Base-by-base conservation (phyloP, 1,284 basidiomycete species). In the Cutaneotrichosporon cavernicola region DNA sequence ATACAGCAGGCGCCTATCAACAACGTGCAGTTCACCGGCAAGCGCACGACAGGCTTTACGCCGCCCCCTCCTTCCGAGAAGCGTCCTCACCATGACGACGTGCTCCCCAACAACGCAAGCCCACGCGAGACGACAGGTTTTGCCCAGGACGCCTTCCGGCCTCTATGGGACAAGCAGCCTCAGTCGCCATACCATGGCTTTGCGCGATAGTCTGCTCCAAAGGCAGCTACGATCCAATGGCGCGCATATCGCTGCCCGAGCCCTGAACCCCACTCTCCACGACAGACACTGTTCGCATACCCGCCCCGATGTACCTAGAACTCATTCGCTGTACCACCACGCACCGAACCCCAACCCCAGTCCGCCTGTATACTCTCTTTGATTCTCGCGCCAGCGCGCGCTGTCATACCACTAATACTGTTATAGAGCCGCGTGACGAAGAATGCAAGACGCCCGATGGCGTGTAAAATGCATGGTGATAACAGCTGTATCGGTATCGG, bases 91-190 rank as follows among this genome's bases (percentile, higher is more conserved):
- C 73, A 74, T 60, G 65, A 71, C 47, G 56, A 63, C 32, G 73
- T 74, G 14, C 65, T 74, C 26, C 72, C 72, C 16, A 56, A 68
- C n/a, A 68, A 66, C 51, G 73, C 73, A 14, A 71, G 68, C 38
- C 73, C 74, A n/a, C 69, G 67, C 46, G 69, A 74, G 56, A 66
- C 71, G 1, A 71, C 65, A 8, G 75, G 74, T 6, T 78, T 78
- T 56, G 66, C 67, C 0, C 70, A 74, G 40, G 76, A 78, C 65
- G 76, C 76, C 2, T 78, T 78, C 69, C 72, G 69, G 52, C 74
- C 75, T 0, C 67, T 78, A 0, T 76, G 72, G 72, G 69, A 71
- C 38, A 56, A 65, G 56, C 46, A 65, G 61, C 40, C 40, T 2
- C 53, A 64, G 63, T 40, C 31, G 31, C 31, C 50, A n/a, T 61